Conservation (phyloP, 257 asterid genomes). For the Solanum bulbocastanum region DNA sequence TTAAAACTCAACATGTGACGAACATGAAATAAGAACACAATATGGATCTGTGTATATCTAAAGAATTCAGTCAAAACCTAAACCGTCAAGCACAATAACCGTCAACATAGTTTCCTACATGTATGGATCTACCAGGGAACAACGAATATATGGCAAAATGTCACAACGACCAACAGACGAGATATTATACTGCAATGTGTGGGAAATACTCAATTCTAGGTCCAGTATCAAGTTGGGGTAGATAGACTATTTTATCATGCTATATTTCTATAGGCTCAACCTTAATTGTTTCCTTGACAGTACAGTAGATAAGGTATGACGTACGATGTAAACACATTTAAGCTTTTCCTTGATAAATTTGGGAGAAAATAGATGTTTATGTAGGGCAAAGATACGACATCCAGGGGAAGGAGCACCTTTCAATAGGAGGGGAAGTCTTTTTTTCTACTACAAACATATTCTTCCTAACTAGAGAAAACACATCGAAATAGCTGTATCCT, state of each 20-base stretch:
- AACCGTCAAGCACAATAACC: background rate
- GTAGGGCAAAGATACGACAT: background rate
- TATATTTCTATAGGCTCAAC: background rate
- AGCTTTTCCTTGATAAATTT: background rate
- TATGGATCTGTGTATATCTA: background rate
- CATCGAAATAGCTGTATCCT: background rate
- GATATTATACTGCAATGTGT: background rate
- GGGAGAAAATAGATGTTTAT: background rate
- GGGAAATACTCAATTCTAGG: background rate
- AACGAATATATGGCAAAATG: background rate
- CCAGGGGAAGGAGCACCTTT: background rate
- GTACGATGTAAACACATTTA: background rate
- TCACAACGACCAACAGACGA: background rate
- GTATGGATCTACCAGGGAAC: background rate
- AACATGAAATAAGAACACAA: background rate
- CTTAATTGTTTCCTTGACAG: background rate
- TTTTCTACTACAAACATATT: background rate
- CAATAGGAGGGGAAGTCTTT: background rate
- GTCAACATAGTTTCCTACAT: background rate
- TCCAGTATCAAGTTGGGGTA: background rate
- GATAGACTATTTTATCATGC: background rate
- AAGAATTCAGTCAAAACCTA: background rate
- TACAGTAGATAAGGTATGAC: background rate
- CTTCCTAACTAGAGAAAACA: background rate
- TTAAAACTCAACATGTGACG: no score